A percentile compares a stretch with the other conserved stretches of the same genome.
These are phyloP conservation scores for Colletotrichum cereale DNA, from an alignment of 2,329 filamentous ascomycete species.

Conservation along the genomic window DNA sequence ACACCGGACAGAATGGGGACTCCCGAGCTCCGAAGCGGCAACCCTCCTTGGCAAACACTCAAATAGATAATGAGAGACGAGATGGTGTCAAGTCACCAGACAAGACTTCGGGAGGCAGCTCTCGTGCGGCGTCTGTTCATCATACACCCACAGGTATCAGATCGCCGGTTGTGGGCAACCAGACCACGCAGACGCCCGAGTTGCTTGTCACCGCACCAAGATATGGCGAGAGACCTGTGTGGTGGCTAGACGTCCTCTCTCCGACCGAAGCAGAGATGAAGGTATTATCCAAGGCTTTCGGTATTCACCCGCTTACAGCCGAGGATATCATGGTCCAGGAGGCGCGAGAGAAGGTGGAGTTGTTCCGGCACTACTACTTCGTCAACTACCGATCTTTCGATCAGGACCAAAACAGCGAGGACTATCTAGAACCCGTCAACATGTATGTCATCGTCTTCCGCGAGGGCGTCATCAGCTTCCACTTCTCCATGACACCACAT, in stretches of 20 bases:
- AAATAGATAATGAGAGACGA: slow-evolving; percentile 45
- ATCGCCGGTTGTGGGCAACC: slow-evolving; percentile 49
- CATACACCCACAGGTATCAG: slow-evolving; percentile 62
- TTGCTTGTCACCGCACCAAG: slow-evolving; percentile 60
- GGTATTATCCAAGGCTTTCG: slow-evolving; percentile 89
- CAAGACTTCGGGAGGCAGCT: slow-evolving; percentile 47
- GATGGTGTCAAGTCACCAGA: slow-evolving; percentile 49
- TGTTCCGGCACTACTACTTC: slow-evolving; percentile 98
- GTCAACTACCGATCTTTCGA: slow-evolving; percentile 99
- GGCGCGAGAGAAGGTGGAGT: slow-evolving; percentile 95
- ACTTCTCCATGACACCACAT: slow-evolving; percentile 96
- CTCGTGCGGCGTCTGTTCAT: slow-evolving; percentile 55
- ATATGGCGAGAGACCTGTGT: slow-evolving; percentile 88
- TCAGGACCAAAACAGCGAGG: slow-evolving; percentile 88
- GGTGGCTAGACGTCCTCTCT: slow-evolving; percentile 94
- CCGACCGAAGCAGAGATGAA: slow-evolving; percentile 98
- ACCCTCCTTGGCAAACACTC: slow-evolving; percentile 54
- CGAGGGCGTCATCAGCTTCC: slow-evolving; percentile 95
- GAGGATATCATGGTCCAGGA: slow-evolving; percentile 99
- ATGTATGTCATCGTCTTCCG: slow-evolving; percentile 98
- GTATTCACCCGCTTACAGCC: slow-evolving; percentile 93
- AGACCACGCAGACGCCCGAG: slow-evolving; percentile 47
- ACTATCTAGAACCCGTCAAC: slow-evolving; percentile 95
- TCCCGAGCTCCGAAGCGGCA: slow-evolving; percentile 61
- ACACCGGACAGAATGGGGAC: slow-evolving; percentile 53